These are phyloP conservation scores for Pseudomassariella vexata DNA, from an alignment of 2,329 filamentous ascomycete species.

Conservation along the genomic window DNA sequence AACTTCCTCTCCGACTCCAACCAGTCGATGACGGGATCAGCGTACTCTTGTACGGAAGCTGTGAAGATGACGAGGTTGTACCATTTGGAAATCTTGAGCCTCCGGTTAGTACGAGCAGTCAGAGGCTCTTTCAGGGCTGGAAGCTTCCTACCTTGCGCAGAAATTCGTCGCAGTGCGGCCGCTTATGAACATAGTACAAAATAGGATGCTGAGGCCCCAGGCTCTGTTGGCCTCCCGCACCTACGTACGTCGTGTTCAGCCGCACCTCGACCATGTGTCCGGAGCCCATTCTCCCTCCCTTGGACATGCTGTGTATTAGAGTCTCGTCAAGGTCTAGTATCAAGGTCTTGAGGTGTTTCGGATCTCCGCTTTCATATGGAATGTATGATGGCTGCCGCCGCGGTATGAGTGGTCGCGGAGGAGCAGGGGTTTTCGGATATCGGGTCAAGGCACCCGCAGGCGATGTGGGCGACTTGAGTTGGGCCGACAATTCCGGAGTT, in stretches of 20 bases:
- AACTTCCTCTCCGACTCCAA: constrained; percentile 94
- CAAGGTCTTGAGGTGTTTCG: constrained; percentile 77
- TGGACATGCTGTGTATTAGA: constrained; percentile 95
- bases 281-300: constrained; percentile 89
- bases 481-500: constrained; percentile 60
- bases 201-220: constrained; percentile 90
- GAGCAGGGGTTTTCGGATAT: constrained; percentile 85
- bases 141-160: constrained; percentile 75
- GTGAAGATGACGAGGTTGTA: constrained; percentile 97
- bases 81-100: constrained; percentile 78
- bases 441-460: constrained; percentile 72
- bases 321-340: constrained; percentile 97
- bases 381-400: constrained; percentile 85
- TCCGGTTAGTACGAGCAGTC: constrained; percentile 7
- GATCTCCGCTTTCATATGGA: constrained; percentile 47
- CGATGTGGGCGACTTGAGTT: constrained; percentile 90
- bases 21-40: constrained; percentile 98
- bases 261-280: constrained; percentile 99
- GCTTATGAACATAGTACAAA: constrained; percentile 97
- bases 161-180: constrained; percentile 95
- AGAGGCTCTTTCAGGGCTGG: constrained; percentile 12
- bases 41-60: constrained; percentile 96
- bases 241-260: constrained; percentile 66
- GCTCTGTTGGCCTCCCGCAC: constrained; percentile 58
- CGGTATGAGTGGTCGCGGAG: constrained; percentile 85